Percentiles rank a stretch among this genome's conserved stretches.
Conservation (phyloP, 495 filamentous ascomycete species). For the Xylaria cubensis region DNA sequence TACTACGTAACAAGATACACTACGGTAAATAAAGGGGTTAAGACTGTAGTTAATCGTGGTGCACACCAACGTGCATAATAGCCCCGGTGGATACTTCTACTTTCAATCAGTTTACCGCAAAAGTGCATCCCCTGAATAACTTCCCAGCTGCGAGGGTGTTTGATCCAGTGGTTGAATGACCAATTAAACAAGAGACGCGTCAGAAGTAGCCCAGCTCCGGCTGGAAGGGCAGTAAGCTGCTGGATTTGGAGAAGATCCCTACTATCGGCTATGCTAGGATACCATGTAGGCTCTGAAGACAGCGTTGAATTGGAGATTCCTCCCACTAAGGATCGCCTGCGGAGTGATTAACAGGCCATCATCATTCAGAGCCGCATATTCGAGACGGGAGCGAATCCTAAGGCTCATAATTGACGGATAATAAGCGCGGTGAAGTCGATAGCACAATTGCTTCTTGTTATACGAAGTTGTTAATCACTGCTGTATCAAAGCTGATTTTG, state of each 20-base stretch:
- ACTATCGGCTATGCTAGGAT: conserved; percentile 1
- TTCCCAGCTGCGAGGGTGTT: too few relatives aligned
- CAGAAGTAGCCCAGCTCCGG: neutral
- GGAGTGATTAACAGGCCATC: too few relatives aligned
- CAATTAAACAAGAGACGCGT: neutral
- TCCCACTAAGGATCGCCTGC: too few relatives aligned
- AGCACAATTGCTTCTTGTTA: neutral
- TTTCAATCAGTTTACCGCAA: too few relatives aligned
- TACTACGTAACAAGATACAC: neutral
- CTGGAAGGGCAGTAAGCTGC: neutral
- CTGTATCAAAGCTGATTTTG: neutral
- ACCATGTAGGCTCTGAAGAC: neutral
- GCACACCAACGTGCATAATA: too few relatives aligned
- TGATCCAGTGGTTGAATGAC: neutral
- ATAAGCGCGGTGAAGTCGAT: too few relatives aligned
- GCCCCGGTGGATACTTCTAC: too few relatives aligned
- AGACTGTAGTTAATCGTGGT: too few relatives aligned
- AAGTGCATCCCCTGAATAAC: too few relatives aligned
- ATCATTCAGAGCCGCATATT: neutral
- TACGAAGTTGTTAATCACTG: neutral
- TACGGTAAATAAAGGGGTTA: too few relatives aligned
- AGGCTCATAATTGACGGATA: neutral
- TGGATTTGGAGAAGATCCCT: neutral
- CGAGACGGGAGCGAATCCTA: neutral
- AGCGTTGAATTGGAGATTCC: too few relatives aligned